Percentiles rank a stretch among this genome's conserved stretches.
Evolutionary conservation across 371 early-diverging fungal genomes (phyloP).

Genomic region (Actinomucor elegans): DNA sequence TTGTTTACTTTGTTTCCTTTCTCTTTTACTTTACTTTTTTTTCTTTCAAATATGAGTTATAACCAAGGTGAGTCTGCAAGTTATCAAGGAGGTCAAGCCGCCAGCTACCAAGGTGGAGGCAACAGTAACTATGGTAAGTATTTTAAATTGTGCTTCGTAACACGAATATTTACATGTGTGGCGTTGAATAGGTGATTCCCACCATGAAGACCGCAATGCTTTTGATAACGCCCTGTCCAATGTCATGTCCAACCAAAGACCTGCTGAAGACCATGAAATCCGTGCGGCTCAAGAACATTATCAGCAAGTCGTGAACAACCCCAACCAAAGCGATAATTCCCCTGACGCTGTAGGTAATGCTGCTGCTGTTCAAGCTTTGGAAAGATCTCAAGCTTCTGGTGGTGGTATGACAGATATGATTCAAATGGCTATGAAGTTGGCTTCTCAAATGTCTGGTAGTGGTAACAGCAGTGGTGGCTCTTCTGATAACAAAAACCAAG

Average conservation of each 20-base stretch:
- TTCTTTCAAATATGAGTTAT: conserved; percentile 3
- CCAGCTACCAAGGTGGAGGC: conserved; percentile 27
- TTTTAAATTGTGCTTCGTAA: background rate
- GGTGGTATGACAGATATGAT: conserved; percentile 46
- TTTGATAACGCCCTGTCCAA: conserved; percentile 24
- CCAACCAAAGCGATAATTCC: conserved; percentile 14
- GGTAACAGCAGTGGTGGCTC: conserved; percentile 11
- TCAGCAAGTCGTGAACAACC: conserved; percentile 23
- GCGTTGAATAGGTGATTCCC: background rate
- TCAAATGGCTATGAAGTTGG: conserved; percentile 56
- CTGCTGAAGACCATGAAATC: conserved; percentile 30
- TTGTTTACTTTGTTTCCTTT: background rate
- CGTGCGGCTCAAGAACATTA: conserved; percentile 27
- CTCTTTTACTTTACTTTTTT: background rate
- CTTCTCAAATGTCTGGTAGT: conserved; percentile 45
- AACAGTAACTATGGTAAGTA: conserved; percentile 1
- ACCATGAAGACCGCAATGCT: conserved; percentile 12
- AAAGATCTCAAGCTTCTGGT: conserved; percentile 26
- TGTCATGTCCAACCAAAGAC: conserved; percentile 23
- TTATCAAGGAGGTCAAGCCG: conserved; percentile 32
- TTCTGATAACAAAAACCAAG: conserved; percentile 1
- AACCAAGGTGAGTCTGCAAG: conserved; percentile 4
- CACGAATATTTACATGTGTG: background rate
- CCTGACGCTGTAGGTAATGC: conserved; percentile 52
- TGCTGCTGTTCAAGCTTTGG: conserved; percentile 51